These are phyloP conservation scores for Salix arbutifolia DNA, from an alignment of 345 rosid species.

Conservation along the genomic window DNA sequence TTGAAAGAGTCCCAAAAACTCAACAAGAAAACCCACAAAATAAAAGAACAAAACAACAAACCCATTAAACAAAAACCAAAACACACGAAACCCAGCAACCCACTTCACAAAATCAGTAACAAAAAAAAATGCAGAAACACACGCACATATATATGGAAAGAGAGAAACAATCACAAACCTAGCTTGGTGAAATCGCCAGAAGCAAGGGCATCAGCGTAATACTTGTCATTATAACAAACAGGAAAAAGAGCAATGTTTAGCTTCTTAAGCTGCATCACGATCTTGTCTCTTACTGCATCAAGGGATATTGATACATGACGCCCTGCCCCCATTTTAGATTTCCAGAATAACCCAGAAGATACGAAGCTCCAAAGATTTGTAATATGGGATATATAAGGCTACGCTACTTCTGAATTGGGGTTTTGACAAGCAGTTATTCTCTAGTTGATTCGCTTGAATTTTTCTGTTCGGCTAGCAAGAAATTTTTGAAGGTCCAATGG, in stretches of 20 bases:
- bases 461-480: neutral
- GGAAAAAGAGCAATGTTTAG: constrained; percentile 90
- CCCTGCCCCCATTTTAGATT: constrained; percentile 61
- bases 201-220: constrained; percentile 77
- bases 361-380: neutral
- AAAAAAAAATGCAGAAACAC: neutral
- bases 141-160: neutral
- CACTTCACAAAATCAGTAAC: neutral
- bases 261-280: constrained; percentile 93
- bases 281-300: constrained; percentile 95
- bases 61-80: neutral
- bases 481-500: neutral
- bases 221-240: constrained; percentile 90
- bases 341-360: neutral
- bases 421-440: neutral
- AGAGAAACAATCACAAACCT: constrained; percentile 37
- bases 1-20: neutral
- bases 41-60: neutral
- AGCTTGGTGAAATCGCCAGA: constrained; percentile 90
- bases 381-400: neutral
- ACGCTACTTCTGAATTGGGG: neutral
- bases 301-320: constrained; percentile 70
- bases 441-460: constrained; percentile 1
- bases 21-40: neutral
- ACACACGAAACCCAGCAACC: neutral